Conservation (phyloP, 495 filamentous ascomycete species). For the Pyrenopolyporus hunteri region DNA sequence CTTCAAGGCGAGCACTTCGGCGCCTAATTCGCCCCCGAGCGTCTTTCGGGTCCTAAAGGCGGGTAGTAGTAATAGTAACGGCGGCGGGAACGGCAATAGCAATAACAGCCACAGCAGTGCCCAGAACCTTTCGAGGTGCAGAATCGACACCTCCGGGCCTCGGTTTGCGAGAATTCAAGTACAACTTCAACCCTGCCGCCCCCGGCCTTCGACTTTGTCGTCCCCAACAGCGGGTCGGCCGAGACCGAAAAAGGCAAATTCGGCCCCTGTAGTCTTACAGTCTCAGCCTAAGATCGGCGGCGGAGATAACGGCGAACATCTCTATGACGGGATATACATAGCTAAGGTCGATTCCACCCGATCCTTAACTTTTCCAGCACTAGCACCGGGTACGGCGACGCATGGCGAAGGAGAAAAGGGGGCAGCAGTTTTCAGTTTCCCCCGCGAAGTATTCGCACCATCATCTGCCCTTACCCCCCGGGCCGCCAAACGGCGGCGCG, state of each 20-base stretch:
- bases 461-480: conserved; percentile 17
- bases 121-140: too few species aligned
- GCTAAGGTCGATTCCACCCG: not conserved
- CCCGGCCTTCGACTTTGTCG: not conserved
- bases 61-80: not conserved
- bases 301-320: not conserved
- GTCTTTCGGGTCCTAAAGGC: conserved; percentile 20
- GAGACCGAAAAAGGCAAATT: conserved; percentile 21
- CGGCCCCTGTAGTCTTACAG: conserved; percentile 20
- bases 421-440: conserved; percentile 25
- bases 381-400: not conserved
- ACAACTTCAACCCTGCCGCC: conserved; percentile 21
- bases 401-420: not conserved
- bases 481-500: conserved; percentile 61
- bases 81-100: not conserved
- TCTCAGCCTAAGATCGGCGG: not conserved
- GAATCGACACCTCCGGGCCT: not conserved
- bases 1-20: conserved; percentile 23
- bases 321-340: not conserved
- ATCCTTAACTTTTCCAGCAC: not conserved
- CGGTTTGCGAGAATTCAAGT: conserved; percentile 26
- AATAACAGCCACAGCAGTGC: not conserved
- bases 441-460: conserved; percentile 6
- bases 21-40: conserved; percentile 29
- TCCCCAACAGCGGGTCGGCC: conserved; percentile 2